A percentile compares a stretch with the other conserved stretches of the same genome.
Evolutionary conservation across 495 filamentous ascomycete species (phyloP).

Genomic region (Penicillium daleae): DNA sequence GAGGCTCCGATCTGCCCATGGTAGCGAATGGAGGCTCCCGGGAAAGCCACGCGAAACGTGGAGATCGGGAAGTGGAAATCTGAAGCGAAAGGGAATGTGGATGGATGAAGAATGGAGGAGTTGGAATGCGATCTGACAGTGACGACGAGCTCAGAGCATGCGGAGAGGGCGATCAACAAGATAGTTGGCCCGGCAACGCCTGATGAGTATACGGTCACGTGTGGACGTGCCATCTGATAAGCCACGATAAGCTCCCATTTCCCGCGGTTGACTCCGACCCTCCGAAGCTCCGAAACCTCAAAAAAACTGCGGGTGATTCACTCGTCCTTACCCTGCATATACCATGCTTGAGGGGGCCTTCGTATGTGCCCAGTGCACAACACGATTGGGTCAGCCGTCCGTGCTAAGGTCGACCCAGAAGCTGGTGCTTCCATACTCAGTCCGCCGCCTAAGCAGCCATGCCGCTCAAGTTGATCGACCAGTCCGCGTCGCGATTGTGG

Average conservation of each 20-base stretch:
- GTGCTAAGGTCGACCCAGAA: neutral
- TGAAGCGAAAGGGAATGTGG: constrained; percentile 33
- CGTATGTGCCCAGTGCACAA: constrained; percentile 42
- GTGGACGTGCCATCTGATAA: constrained; percentile 13
- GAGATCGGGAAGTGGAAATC: constrained; percentile 14
- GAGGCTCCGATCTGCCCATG: constrained; percentile 65
- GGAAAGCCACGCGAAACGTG: constrained; percentile 41
- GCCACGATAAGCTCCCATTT: constrained; percentile 6
- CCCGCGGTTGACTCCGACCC: constrained; percentile 5
- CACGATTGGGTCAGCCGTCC: constrained; percentile 20
- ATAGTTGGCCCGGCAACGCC: constrained; percentile 44
- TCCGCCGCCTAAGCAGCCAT: constrained; percentile 38
- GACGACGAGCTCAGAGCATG: constrained; percentile 11
- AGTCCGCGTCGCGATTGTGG: constrained; percentile 83
- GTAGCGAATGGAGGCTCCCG: constrained; percentile 36
- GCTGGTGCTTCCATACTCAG: constrained; percentile 10
- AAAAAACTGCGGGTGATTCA: neutral
- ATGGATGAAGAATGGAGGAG: constrained; percentile 24
- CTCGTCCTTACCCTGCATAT: neutral
- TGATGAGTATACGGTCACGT: constrained; percentile 34
- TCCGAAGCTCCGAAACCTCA: neutral
- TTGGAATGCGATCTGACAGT: constrained; percentile 36
- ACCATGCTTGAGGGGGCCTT: constrained; percentile 39
- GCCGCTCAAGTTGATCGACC: constrained; percentile 51
- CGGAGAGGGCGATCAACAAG: constrained; percentile 32